phyloP scores from a whole-genome alignment of 2,329 filamentous ascomycete genomes.

The Aurifilum marmelostoma region DNA sequence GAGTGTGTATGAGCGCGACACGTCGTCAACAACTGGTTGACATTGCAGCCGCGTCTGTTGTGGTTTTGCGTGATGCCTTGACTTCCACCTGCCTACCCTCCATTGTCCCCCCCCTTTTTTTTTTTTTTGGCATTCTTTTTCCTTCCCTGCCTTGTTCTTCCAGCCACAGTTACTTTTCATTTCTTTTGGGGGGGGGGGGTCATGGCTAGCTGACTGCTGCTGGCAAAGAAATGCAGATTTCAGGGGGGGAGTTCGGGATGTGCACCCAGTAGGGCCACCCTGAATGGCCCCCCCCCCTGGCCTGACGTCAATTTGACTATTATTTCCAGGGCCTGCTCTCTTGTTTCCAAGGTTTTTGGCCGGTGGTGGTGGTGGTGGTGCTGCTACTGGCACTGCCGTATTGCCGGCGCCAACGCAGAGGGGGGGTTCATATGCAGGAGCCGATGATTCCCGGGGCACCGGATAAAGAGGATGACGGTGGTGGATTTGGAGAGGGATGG shows the following conservation, averaged over 20 bases:
- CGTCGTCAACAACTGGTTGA: no score
- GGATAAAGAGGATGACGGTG: neutral
- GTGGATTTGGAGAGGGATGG: no score
- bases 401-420: conserved; percentile 9
- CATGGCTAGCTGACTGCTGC: no score
- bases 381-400: neutral
- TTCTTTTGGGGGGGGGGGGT: neutral
- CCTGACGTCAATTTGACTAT: conserved; percentile 1
- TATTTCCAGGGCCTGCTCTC: neutral
- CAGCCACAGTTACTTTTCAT: neutral
- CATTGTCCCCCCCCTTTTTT: no score
- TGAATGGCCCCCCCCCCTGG: neutral
- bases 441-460: no score
- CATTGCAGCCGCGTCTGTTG: no score
- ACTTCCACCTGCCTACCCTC: neutral
- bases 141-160: neutral
- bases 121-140: neutral
- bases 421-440: no score
- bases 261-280: neutral
- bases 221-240: neutral
- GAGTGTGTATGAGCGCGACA: neutral
- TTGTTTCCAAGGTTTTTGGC: neutral
- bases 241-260: neutral
- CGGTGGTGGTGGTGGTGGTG: no score
- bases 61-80: neutral